Conservation (phyloP, 345 rosid genomes). For the Tarenaya hassleriana region DNA sequence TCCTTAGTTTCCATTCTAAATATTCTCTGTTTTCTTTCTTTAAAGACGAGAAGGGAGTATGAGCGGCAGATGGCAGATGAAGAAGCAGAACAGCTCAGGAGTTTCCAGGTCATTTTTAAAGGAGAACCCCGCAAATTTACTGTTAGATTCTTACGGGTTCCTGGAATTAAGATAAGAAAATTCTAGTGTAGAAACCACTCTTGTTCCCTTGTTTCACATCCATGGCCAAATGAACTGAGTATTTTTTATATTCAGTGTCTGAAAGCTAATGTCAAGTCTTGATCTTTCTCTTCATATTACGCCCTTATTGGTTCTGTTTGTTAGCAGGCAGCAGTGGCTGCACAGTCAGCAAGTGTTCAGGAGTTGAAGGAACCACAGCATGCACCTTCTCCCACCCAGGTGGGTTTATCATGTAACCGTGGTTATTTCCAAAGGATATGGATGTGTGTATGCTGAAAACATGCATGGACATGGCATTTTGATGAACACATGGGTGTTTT, state of each 20-base stretch:
- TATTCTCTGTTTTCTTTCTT: not conserved
- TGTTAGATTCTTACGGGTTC: no score
- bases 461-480: constrained; percentile 11
- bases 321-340: constrained; percentile 91
- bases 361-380: constrained; percentile 44
- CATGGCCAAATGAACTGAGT: no score
- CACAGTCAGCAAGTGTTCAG: constrained; percentile 43
- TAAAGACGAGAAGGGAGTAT: constrained; percentile 68
- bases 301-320: not conserved
- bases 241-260: no score
- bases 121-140: not conserved
- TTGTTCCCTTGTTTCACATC: no score
- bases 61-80: constrained; percentile 67
- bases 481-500: constrained; percentile 11
- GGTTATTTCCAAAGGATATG: no score
- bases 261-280: no score
- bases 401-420: constrained; percentile 19
- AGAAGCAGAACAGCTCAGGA: constrained; percentile 63
- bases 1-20: not conserved
- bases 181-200: no score
- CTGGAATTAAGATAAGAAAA: no score
- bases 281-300: no score
- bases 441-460: no score
- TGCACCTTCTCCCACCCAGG: constrained; percentile 36
- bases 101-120: constrained; percentile 66